phyloP scores from a whole-genome alignment of 1,284 basidiomycete genomes.

The Ceratobasidium sp. region DNA sequence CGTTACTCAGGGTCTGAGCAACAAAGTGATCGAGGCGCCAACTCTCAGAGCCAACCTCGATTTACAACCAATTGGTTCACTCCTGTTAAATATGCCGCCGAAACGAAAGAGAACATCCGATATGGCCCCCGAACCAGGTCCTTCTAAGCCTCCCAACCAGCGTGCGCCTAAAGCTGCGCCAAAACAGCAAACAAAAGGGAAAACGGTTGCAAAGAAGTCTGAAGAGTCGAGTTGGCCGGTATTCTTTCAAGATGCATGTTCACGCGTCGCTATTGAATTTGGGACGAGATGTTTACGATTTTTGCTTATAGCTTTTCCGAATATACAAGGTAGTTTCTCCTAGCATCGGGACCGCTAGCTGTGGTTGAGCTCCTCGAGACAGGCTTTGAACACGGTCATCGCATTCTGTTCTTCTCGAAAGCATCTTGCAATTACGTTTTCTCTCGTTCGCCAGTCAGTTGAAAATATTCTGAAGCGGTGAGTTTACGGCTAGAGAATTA shows the following conservation, averaged over 20 bases:
- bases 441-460: constrained; percentile 74
- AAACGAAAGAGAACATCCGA: constrained; percentile 29
- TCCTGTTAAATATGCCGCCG: constrained; percentile 22
- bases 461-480: constrained; percentile 77
- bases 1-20: constrained; percentile 5
- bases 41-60: too few relatives aligned
- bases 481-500: constrained; percentile 41
- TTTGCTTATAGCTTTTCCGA: constrained; percentile 46
- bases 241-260: constrained; percentile 34
- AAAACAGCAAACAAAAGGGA: constrained; percentile 12
- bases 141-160: constrained; percentile 24
- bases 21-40: constrained; percentile 28
- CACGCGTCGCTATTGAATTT: neutral
- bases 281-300: neutral
- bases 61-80: neutral
- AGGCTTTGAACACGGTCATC: constrained; percentile 86
- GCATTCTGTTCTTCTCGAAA: constrained; percentile 85
- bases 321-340: constrained; percentile 47
- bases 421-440: constrained; percentile 80
- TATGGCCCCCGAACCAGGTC: neutral
- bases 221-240: constrained; percentile 21
- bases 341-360: neutral
- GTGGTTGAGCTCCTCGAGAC: constrained; percentile 45
- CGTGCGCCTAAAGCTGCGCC: constrained; percentile 8
- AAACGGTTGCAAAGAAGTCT: constrained; percentile 1